Conservation (phyloP, 2,329 filamentous ascomycete species). For the Coniella vitis region DNA sequence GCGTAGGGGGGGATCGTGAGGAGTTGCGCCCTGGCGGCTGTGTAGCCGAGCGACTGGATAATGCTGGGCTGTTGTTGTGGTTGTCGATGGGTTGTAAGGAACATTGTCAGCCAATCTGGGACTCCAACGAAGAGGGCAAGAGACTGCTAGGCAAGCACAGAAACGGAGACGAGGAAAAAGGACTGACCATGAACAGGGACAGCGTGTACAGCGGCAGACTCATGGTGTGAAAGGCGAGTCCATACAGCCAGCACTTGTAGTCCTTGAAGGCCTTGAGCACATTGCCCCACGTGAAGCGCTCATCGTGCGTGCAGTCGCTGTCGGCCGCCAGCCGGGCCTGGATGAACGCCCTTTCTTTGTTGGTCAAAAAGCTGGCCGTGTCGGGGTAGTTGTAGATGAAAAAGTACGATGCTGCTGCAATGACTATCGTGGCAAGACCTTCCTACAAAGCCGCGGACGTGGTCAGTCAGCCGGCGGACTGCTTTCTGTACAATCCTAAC, state of each 20-base stretch:
- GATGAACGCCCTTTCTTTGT: slow-evolving; percentile 50
- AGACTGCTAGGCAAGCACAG: no score
- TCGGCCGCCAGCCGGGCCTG: slow-evolving; percentile 58
- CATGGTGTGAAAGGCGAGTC: slow-evolving; percentile 65
- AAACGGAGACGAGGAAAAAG: not conserved
- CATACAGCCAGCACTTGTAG: slow-evolving; percentile 67
- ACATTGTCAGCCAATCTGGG: not conserved
- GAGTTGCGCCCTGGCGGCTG: slow-evolving; percentile 46
- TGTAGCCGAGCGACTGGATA: slow-evolving; percentile 47
- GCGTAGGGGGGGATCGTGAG: slow-evolving; percentile 60
- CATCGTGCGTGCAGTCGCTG: slow-evolving; percentile 61
- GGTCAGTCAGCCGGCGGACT: not conserved
- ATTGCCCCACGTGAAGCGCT: slow-evolving; percentile 61
- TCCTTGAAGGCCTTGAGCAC: slow-evolving; percentile 59
- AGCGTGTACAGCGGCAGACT: slow-evolving; percentile 54
- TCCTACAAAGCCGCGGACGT: slow-evolving; percentile 29
- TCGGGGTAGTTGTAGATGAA: slow-evolving; percentile 62
- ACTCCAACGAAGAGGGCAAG: no score
- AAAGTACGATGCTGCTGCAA: slow-evolving; percentile 44
- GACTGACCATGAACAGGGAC: slow-evolving; percentile 44
- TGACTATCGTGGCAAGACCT: slow-evolving; percentile 47
- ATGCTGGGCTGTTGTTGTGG: slow-evolving; percentile 38
- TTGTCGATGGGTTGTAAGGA: no score
- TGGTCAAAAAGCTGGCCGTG: slow-evolving; percentile 50
- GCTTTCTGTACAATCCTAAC: no score